Percentiles rank a stretch among this genome's conserved stretches.
phyloP scores from a whole-genome alignment of 2,329 filamentous ascomycete species.

The Penicillium sclerotiorum region DNA sequence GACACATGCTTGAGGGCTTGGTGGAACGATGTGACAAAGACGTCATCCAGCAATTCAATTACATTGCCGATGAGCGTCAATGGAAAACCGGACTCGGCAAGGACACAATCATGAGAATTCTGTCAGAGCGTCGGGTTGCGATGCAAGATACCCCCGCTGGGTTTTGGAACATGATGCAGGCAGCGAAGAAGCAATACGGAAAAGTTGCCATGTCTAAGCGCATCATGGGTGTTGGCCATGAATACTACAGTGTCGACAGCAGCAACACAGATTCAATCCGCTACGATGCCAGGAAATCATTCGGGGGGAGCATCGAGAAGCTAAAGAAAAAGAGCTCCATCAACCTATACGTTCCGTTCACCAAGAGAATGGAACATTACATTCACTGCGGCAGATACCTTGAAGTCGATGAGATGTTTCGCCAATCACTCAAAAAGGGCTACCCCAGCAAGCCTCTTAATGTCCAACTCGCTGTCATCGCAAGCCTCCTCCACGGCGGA shows the following conservation, averaged over 20 bases:
- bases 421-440: constrained; percentile 31
- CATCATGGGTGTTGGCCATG: constrained; percentile 35
- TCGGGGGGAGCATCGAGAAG: constrained; percentile 32
- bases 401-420: constrained; percentile 35
- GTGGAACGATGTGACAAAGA: constrained; percentile 41
- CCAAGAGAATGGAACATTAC: constrained; percentile 40
- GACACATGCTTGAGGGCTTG: constrained; percentile 44
- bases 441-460: constrained; percentile 37
- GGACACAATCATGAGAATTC: constrained; percentile 32
- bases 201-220: constrained; percentile 36
- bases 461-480: constrained; percentile 40
- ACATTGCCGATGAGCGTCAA: constrained; percentile 30
- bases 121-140: constrained; percentile 38
- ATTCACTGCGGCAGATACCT: constrained; percentile 40
- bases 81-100: constrained; percentile 40
- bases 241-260: constrained; percentile 14
- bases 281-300: constrained; percentile 20
- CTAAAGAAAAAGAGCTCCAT: constrained; percentile 32
- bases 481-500: constrained; percentile 37
- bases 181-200: constrained; percentile 37
- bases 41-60: constrained; percentile 35
- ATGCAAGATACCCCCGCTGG: constrained; percentile 39
- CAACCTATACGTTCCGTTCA: constrained; percentile 37
- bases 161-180: constrained; percentile 45
- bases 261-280: constrained; percentile 20